Evolutionary conservation across 495 filamentous ascomycete genomes (phyloP), one percentile per base, ranked within the genome.

Genomic region (Penicillium alfredii): DNA sequence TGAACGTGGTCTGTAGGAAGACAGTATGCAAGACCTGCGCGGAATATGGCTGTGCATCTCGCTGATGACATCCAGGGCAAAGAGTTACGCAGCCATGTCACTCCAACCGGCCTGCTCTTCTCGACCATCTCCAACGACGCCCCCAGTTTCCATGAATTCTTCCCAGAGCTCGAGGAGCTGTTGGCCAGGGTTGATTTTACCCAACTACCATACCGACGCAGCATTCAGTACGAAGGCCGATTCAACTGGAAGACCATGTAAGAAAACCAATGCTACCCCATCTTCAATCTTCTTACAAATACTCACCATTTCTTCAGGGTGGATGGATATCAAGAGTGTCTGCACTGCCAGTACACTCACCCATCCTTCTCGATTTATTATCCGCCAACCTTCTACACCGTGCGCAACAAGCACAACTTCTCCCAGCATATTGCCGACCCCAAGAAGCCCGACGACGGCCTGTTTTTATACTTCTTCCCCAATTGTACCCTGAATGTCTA

Each of bases 221-320:
- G 73, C 38, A 74, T 78, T 44, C 61, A 60, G 19, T 80, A 80
- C 30, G 66, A 73, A 38, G 76, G 76, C 0, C 59, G 61, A 0
- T 80, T 80, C 55, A 80, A 80, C 50, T 80, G 74, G 76, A 80
- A 80, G 45, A 78, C 76, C 0, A 80, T 80, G 75, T 73, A 60
- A 40, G 35, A n/a, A n/a, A n/a, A n/a, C n/a, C n/a, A n/a, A n/a
- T 20, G 12, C 11, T n/a, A n/a, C 14, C 5, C 19, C 6, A 24
- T 4, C 17, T 14, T 6, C 11, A 2, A 15, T 15, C 8, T 8
- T 22, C 10, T 13, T 4, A 0, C 8, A 11, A 9, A 17, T 11
- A 2, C 14, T 23, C 0, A 17, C 28, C 3, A 10, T 10, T 27
- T 10, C 2, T n/a, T 12, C 29, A 73, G 68, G 71, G 73, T 80